Base-by-base conservation (phyloP, 305 asterid genomes). In the Fraxinus angustifolia region DNA sequence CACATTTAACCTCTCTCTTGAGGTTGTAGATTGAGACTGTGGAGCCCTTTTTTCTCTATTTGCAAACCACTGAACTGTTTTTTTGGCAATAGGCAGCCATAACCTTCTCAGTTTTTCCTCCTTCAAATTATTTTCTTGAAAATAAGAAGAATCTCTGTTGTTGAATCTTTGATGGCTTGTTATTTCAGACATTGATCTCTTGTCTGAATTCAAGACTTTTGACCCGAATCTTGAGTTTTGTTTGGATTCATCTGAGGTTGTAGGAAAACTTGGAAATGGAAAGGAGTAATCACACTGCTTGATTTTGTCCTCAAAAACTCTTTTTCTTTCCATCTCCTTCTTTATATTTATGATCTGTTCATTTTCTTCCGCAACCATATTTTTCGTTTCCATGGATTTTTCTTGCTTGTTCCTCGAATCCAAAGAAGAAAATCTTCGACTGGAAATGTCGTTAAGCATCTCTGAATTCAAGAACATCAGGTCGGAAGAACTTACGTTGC, bases 11-110 rank as follows among this genome's bases (percentile, higher is more conserved):
- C 79, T 75, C 26, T 75, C 62, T 72, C 50, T 53, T 58, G 80
- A 3, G 30, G 34, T 26, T 62, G 19, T 19, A 31, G 11, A 45
- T 62, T 82, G 85, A 50, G 82, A 40, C 5, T 73, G 50, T 23
- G 70, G 62, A 82, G 79, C 36, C 65, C 82, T 86, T 82, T 60
- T 73, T 73, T 90, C 92, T 79, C 92, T 91, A 81, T 86, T 85
- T 14, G 87, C 88, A 90, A 91, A 93, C 98, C 93, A 90, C 8
- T 86, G 81, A 6, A 88, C 90, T 79, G 97, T 93, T 79, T 89
- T 88, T 45, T 81, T 87, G 14, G 94, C 97, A 83, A 93, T 92
- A 11, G 94, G 92, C 26, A 91, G 62, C 97, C 97, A 93, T 11
- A 85, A 68, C 34, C 83, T 88, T 75, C 90, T 89, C 73, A 65